phyloP scores from a whole-genome alignment of 2,329 filamentous ascomycete species.

The Sclerotinia sclerotiorum region DNA sequence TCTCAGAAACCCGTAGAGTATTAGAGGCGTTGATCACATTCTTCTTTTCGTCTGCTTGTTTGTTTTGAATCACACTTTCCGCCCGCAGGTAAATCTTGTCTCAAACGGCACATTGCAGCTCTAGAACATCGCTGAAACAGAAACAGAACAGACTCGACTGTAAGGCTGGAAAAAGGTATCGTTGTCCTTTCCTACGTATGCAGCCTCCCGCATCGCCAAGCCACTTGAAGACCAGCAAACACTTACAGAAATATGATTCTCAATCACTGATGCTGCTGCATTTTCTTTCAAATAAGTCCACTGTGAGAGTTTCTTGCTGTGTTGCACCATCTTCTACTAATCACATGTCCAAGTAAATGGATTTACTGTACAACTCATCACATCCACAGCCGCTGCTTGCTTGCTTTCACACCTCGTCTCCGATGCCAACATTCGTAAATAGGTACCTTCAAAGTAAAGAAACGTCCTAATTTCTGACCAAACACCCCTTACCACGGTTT shows the following conservation, averaged over 20 bases:
- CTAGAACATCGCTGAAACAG: conserved; percentile 3
- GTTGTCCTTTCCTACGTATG: conserved; percentile 1
- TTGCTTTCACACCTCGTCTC: not conserved
- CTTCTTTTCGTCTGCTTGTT: not conserved
- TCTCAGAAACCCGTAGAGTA: not conserved
- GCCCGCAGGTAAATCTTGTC: not conserved
- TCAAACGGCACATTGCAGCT: not conserved
- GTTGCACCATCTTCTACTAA: not conserved
- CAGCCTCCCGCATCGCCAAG: conserved; percentile 12
- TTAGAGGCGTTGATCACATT: conserved; percentile 11
- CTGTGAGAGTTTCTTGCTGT: not conserved
- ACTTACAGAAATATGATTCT: not conserved
- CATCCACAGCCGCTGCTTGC: not conserved
- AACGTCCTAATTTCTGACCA: not conserved
- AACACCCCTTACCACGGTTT: not conserved
- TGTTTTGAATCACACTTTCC: conserved; percentile 4
- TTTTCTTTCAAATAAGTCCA: not conserved
- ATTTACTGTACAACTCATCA: not conserved
- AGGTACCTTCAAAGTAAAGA: not conserved
- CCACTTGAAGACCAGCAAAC: not conserved
- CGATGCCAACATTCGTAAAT: not conserved
- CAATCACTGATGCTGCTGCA: not conserved
- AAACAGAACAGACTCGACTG: conserved; percentile 1
- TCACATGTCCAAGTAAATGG: not conserved
- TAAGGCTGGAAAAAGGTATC: conserved; percentile 6